Conservation (phyloP, 2,329 filamentous ascomycete species). For the Pezicula carpinea region DNA sequence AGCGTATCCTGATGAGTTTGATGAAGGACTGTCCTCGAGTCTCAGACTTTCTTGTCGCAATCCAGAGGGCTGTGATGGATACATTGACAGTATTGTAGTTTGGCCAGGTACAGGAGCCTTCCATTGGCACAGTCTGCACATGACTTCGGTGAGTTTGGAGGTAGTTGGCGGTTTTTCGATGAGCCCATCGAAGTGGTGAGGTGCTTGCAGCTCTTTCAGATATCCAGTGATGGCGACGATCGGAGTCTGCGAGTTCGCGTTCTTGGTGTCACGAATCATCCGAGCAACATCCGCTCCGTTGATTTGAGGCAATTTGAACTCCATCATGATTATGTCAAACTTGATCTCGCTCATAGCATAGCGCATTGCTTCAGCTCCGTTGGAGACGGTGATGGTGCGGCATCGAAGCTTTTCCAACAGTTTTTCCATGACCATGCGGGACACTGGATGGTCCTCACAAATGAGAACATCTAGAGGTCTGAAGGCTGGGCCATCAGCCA, state of each 20-base stretch:
- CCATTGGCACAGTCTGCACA: slow-evolving; percentile 89
- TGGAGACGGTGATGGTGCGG: slow-evolving; percentile 85
- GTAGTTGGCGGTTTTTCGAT: slow-evolving; percentile 96
- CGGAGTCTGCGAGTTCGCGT: slow-evolving; percentile 88
- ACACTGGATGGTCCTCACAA: slow-evolving; percentile 96
- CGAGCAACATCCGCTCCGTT: slow-evolving; percentile 93
- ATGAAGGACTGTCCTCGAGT: slow-evolving; percentile 73
- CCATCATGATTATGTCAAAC: slow-evolving; percentile 98
- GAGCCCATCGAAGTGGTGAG: slow-evolving; percentile 91
- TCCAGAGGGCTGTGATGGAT: slow-evolving; percentile 54
- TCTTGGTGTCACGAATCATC: slow-evolving; percentile 97
- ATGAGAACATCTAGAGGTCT: slow-evolving; percentile 90
- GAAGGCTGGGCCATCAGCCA: slow-evolving; percentile 80
- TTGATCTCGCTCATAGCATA: slow-evolving; percentile 97
- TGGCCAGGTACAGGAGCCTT: slow-evolving; percentile 62
- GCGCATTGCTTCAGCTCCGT: slow-evolving; percentile 85
- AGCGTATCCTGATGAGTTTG: slow-evolving; percentile 65
- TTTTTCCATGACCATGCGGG: slow-evolving; percentile 98
- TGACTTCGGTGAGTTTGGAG: slow-evolving; percentile 82
- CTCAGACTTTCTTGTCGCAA: slow-evolving; percentile 60
- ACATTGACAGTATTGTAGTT: slow-evolving; percentile 40
- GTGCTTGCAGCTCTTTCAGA: slow-evolving; percentile 91
- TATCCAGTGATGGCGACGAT: slow-evolving; percentile 97
- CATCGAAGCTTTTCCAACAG: slow-evolving; percentile 92
- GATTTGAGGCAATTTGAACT: slow-evolving; percentile 91